Base-by-base conservation (phyloP, 768 basidiomycete genomes). In the Rhizopogon sp. region DNA sequence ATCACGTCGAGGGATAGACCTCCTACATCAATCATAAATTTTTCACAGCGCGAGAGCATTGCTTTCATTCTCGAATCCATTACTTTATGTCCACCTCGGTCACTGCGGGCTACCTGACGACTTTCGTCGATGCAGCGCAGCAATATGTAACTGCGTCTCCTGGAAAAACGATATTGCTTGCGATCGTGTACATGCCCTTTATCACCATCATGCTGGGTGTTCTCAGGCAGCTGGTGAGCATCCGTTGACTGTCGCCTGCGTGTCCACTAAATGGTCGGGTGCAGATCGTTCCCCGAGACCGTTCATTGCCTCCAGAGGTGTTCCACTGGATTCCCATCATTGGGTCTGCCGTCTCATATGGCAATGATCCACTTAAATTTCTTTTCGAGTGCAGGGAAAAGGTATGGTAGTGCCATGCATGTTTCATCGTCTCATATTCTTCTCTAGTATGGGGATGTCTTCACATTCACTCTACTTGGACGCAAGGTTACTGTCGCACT, bases 311-410 rank as follows among this genome's bases (percentile, higher is more conserved):
- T 2, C 97, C 97, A 0, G 75, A 88, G 40, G 93, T 98, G 20
- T 99, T 98, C 76, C 92, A 98, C 68, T 86, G 87, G 77, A 72
- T 98, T 43, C 97, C 97, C 6, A 77, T 89, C 66, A 71, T 99
- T 59, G 97, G 97, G 28, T 97, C 94, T 31, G 90, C 94, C 0
- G 79, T 90, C 13, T 69, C 77, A 35, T 98, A 99, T 64, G 97
- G 97, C 16, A 86, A 92, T 64, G 93, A 98, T 68, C 97, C 97
- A 0, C 76, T 98, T 61, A 85, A 79, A 49, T 98, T 98, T 74
- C 85, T 95, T 72, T 83, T 85, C 54, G 72, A 79, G 39, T 89
- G 86, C 65, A 81, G 82, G 60, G 82, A 88, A 64, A 92, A 90
- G 82, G 93, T 88, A 51, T 9, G 74, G 56, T 17, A 25, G 42